Percentiles rank a stretch among this genome's conserved stretches.
phyloP scores from a whole-genome alignment of 495 filamentous ascomycete genomes.

The Annulohypoxylon moriforme region DNA sequence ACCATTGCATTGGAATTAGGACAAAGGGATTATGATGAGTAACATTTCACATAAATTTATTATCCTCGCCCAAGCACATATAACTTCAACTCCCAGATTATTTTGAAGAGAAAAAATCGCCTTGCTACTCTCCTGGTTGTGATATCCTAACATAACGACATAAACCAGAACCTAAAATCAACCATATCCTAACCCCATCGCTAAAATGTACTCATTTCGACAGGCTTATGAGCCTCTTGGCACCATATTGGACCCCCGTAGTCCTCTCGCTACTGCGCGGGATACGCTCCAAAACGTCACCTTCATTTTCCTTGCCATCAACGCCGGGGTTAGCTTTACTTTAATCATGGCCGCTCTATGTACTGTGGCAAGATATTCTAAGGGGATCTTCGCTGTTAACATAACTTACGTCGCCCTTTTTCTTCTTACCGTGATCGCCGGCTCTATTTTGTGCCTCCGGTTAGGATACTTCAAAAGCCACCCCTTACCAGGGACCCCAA shows the following conservation, averaged over 20 bases:
- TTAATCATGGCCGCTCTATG: neutral
- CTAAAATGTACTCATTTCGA: neutral
- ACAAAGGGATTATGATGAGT: neutral
- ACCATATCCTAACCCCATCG: neutral
- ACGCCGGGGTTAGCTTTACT: neutral
- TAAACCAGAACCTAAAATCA: neutral
- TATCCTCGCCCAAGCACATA: neutral
- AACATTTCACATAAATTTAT: neutral
- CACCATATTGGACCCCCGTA: slow-evolving; percentile 5
- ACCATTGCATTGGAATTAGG: neutral
- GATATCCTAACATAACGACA: neutral
- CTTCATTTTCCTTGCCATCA: slow-evolving; percentile 3
- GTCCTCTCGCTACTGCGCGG: neutral
- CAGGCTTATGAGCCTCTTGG: neutral
- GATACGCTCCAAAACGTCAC: neutral
- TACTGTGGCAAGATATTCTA: neutral
- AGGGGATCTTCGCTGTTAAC: neutral
- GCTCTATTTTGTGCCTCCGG: neutral
- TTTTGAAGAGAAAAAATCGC: neutral
- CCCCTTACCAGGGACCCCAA: neutral
- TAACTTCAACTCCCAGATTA: neutral
- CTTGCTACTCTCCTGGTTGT: neutral
- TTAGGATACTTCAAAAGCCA: slow-evolving; percentile 19
- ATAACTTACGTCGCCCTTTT: slow-evolving; percentile 13
- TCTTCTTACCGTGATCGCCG: neutral